Evolutionary conservation across 2,329 filamentous ascomycete species (phyloP).

Genomic region (Dactylella cylindrospora): DNA sequence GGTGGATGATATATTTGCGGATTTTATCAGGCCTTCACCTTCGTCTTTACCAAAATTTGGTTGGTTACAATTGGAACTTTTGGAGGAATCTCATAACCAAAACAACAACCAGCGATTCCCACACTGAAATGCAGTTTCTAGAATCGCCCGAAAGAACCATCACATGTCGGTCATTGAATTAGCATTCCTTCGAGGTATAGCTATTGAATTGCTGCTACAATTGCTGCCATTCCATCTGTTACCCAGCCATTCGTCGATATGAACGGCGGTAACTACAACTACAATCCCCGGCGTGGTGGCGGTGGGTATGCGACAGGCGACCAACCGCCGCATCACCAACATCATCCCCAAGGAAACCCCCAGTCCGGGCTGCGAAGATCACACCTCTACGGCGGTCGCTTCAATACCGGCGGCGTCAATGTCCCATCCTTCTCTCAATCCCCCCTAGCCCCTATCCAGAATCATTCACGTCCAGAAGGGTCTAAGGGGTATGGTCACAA

Average conservation of each 20-base stretch:
- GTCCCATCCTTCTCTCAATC: conserved; percentile 7
- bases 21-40: too few species aligned
- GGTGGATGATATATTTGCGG: too few species aligned
- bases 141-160: conserved; percentile 25
- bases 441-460: too few species aligned
- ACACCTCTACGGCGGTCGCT: conserved; percentile 29
- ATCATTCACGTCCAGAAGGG: conserved; percentile 4
- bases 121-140: conserved; percentile 30
- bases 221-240: conserved; percentile 28
- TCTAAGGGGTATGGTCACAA: neutral
- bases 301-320: conserved; percentile 24
- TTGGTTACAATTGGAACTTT: too few species aligned
- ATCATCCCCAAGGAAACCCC: conserved; percentile 12
- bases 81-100: too few species aligned
- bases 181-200: neutral
- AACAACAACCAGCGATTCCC: too few species aligned
- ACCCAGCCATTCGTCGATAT: too few species aligned
- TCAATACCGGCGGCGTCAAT: conserved; percentile 4
- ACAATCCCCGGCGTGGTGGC: conserved; percentile 40
- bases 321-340: conserved; percentile 2
- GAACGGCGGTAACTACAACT: conserved; percentile 26
- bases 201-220: conserved; percentile 3
- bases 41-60: too few species aligned
- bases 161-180: conserved; percentile 21
- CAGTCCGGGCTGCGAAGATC: conserved; percentile 29